A percentile compares a stretch with the other conserved stretches of the same genome.
Evolutionary conservation across 352 stramenopile genomes (phyloP).

Genomic region (Phytophthora nicotianae): DNA sequence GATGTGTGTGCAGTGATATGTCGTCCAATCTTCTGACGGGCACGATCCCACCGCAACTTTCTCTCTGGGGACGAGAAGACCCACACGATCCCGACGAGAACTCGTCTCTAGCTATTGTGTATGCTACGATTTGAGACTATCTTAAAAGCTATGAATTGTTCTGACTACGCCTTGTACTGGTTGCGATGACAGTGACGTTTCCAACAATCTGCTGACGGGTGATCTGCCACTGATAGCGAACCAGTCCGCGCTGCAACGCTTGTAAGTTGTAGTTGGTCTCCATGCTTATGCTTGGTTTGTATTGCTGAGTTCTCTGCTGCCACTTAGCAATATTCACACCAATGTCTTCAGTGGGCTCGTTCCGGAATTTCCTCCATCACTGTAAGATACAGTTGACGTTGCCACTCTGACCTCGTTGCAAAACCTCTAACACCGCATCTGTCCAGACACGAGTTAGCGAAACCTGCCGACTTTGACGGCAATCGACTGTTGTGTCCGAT

Average conservation of each 20-base stretch:
- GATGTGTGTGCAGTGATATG: conserved; percentile 44
- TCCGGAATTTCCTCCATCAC: conserved; percentile 25
- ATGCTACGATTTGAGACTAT: conserved; percentile 10
- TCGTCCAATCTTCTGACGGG: conserved; percentile 60
- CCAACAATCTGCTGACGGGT: conserved; percentile 50
- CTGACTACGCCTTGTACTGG: neutral
- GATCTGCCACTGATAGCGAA: conserved; percentile 49
- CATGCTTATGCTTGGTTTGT: neutral
- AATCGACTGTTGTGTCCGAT: conserved; percentile 30
- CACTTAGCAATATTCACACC: conserved; percentile 37
- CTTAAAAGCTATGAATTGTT: neutral
- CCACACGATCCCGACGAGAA: conserved; percentile 57
- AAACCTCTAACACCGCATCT: neutral
- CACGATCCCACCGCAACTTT: conserved; percentile 40
- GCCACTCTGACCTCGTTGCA: neutral
- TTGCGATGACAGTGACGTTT: conserved; percentile 45
- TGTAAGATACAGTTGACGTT: conserved; percentile 33
- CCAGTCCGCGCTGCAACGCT: conserved; percentile 45
- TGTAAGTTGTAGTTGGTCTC: conserved; percentile 41
- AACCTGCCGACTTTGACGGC: conserved; percentile 19
- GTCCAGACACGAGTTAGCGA: conserved; percentile 18
- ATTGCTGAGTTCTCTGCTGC: conserved; percentile 4
- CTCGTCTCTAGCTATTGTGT: conserved; percentile 53
- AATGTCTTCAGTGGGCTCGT: conserved; percentile 42
- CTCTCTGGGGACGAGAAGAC: conserved; percentile 50